Evolutionary conservation across 1,284 basidiomycete species (phyloP), one percentile per base, ranked within the genome.

Genomic region (Jaminaea rosea): DNA sequence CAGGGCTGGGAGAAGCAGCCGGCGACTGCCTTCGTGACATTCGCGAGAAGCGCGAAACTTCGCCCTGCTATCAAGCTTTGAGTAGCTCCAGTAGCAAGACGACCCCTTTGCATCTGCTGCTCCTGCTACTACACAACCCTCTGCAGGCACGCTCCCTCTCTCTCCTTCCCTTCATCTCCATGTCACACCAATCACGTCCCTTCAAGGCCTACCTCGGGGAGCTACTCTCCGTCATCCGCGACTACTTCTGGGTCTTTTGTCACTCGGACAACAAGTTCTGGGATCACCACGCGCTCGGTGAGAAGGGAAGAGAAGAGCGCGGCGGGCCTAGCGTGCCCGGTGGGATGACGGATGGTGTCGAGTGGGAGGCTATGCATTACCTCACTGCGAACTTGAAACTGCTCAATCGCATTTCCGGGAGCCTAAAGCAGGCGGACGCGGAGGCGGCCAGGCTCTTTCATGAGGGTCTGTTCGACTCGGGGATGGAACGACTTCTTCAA

Each of bases 191-290:
- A 2, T 84, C 87, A 0, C 79, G 92, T 41, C 83, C 91, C 44
- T 94, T 89, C 79, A 94, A 90, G 77, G 83, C 84, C 2, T 96
- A 92, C 76, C 78, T 98, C 11, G 82, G 84, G 63, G 92, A 97
- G 72, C 78, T 97, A 31, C 84, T 83, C 8, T 88, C 92, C 60
- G 79, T 93, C 2, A 92, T 91, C 69, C 78, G 90, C 17, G 93
- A 98, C 73, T 97, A 94, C 76, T 97, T 97, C 75, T 97, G 93
- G 68, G 86, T 98, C 50, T 97, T 97, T 77, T 97, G 93, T 72
- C 94, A 98, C 73, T 85, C 86, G 2, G 85, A 85, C 65, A 98
- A 98, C 69, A 83, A 83, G 0, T 84, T 93, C 42, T 96, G 91
- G 91, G 84, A 88, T 69, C 81, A 78, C 1, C 82, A 82, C 50